Base-by-base conservation (phyloP, 495 filamentous ascomycete species). In the Daldinia loculata region DNA sequence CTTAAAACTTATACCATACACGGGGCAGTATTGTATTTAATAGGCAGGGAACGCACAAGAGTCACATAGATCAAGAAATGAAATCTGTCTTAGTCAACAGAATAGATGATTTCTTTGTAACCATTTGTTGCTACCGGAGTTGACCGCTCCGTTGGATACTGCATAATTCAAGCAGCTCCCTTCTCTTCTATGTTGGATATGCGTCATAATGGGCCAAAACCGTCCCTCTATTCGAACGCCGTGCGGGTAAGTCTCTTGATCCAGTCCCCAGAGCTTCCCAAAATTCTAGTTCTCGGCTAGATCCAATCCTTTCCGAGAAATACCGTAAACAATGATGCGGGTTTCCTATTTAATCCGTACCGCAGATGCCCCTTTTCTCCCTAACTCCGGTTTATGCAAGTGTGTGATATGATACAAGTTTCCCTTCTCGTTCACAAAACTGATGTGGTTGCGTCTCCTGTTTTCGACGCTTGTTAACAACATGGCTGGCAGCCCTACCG, bases 401-500 rank as follows among this genome's bases (percentile, higher is more conserved):
- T 69, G 56, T 50, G 64, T 64, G 27, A 51, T 64, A 68, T 64
- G 24, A 56, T 72, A 68, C 64, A 72, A 61, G 69, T 51, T 26
- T 59, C 26, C 29, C 30, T 64, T 30, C 32, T 48, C 30, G 30
- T 22, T 39, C n/a, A 30, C 29, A 26, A 22, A 30, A 19, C 6
- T 48, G 24, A 58, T 22, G 7, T 7, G 22, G 6, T 15, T 12
- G 15, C 17, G 32, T 50, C 30, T 36, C 50, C 15, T 38, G 3
- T n/a, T 43, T 56, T 52, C 36, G 38, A 5, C n/a, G 27, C 51
- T 58, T 8, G 22, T 38, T 56, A 66, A 22, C 29, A 66, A 48
- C 67, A 67, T 7, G 27, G 8, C 45, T 17, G 69, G 64, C 75
- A 71, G 56, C 67, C 53, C 77, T 79, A 79, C 60, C 77, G 77